Evolutionary conservation across 257 asterid species (phyloP), one percentile per base, ranked within the genome.

Genomic region (Solanum pimpinellifolium): DNA sequence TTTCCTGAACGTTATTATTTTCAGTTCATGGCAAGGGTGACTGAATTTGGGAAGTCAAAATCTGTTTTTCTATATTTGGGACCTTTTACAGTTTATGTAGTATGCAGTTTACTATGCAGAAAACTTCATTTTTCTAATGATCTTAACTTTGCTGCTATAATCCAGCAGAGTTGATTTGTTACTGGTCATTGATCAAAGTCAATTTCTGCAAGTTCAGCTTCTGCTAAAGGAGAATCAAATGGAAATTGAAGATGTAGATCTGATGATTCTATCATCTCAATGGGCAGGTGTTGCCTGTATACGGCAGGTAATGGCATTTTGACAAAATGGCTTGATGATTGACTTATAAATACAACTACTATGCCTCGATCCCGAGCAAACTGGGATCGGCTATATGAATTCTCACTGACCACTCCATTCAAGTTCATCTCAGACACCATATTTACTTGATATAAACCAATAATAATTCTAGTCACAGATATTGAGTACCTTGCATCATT

Each of bases 281-380:
- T 93, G 97, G 98, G 95, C 97, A 84, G 99, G 99, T 85, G 90
- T 93, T 85, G 95, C 98, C 77, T 89, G 88, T 81, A 82, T 89
- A 47, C 92, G 88, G 85, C 99, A 94, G 98, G 99, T 97, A 90
- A 86, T 86, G 83, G 46, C 69, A 8, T 85, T 46, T 81, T 88
- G 44, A 52, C 39, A 86, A 76, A 52, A 52, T 72, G 73, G 33
- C 73, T 72, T 85, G 52, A 69, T 85, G 35, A 33, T 72, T 46
- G 83, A 85, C n/a, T 20, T 74, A 74, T 37, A 20, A 74, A 73
- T 73, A 37, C 29, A 73, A 73, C 49, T 37, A 73, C 46, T 68
- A 66, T 66, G n/a, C 77, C 77, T 33, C 7, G 39, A 70, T 29
- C 23, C 23, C 12, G 41, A 69, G 76, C 76, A 69, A 1, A 16